Base-by-base conservation (phyloP, 306 rosid species). In the Trifolium repens region DNA sequence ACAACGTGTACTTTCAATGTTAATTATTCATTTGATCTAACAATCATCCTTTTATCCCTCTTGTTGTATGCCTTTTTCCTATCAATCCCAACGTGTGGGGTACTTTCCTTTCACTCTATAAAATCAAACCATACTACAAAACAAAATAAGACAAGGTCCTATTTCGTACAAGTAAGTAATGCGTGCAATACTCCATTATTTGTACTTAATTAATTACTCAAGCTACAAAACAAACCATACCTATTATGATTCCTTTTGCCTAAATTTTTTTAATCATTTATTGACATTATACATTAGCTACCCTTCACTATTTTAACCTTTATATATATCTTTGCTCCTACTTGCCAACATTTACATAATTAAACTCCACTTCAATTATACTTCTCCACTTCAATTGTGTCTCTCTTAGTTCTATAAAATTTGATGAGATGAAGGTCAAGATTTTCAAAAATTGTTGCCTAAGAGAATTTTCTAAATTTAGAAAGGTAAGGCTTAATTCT, bases 31-130 rank as follows among this genome's bases (percentile, higher is more conserved):
- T 32, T 30, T 74, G 49, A 71, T 75, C 87, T 79, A 79, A 83
- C 83, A 75, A 74, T 22, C 75, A 75, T 9, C 11, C 16, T 61
- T 61, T 54, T 61, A 73, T 62, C 71, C 15, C 54, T 63, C 74
- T 5, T 22, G 17, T n/a, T 80, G 83, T 58, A 58, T 73, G 74
- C 74, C 83, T 77, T 84, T 84, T 80, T 78, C 83, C 85, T 55
- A 19, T 69, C 86, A 83, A 44, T 39, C 76, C 71, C 69, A 68
- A 43, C 35, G 47, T 42, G 82, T 78, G 82, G 80, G 82, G 82
- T 73, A 67, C 61, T 76, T 64, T 17, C 42, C 46, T 42, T 17
- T 16, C 15, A 30, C 30, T 12, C 52, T 9, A 9, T 12, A 43
- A 60, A 75, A 62, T 76, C 49, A 54, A 54, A 54, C 65, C 46